phyloP scores from a whole-genome alignment of 306 rosid species.

The Prinsepia uniflora region DNA sequence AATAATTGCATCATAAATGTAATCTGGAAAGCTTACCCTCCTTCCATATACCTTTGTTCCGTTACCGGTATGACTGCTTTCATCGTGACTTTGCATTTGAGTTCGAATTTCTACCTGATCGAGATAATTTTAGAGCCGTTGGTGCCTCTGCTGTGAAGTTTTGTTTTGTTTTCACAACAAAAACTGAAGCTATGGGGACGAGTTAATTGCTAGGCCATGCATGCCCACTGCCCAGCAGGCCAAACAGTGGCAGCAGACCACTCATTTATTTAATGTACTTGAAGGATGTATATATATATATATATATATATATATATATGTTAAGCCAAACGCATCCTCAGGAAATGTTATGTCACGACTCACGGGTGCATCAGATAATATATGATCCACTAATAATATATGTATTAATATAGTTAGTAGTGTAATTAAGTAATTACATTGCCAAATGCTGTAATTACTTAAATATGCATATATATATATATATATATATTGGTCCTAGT shows the following conservation, averaged over 20 bases:
- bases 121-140: conserved; percentile 35
- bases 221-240: too few relatives aligned
- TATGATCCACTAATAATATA: too few relatives aligned
- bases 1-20: conserved; percentile 32
- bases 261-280: conserved; percentile 25
- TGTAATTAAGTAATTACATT: too few relatives aligned
- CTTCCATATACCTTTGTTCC: conserved; percentile 17
- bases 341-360: conserved; percentile 25
- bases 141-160: conserved; percentile 33
- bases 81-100: background rate
- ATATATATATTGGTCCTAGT: too few relatives aligned
- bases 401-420: too few relatives aligned
- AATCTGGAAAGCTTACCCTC: conserved; percentile 21
- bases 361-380: conserved; percentile 16
- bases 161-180: conserved; percentile 10
- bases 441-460: too few relatives aligned
- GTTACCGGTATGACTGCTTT: conserved; percentile 10
- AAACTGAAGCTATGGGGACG: conserved; percentile 20
- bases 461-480: too few relatives aligned
- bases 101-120: too few relatives aligned
- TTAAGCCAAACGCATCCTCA: conserved; percentile 23
- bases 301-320: too few relatives aligned
- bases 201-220: too few relatives aligned
- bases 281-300: too few relatives aligned
- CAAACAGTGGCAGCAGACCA: conserved; percentile 2